Percentiles rank a stretch among this genome's conserved stretches.
Conservation (phyloP, 2,329 filamentous ascomycete genomes). For the Ramularia collo-cygni region DNA sequence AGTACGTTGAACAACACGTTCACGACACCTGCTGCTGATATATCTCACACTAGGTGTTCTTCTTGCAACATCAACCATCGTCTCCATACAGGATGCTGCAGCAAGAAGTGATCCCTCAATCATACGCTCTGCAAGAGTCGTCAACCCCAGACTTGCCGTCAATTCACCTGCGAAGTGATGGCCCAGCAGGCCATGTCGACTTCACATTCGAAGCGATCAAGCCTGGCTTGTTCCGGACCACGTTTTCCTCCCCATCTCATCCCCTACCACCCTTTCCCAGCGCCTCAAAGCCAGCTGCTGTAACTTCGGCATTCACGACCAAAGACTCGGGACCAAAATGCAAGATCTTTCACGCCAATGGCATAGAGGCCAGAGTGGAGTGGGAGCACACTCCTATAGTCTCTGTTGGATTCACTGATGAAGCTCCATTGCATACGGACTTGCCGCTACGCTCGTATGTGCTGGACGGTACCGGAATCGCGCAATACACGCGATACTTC, state of each 20-base stretch:
- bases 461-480: constrained; percentile 53
- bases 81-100: constrained; percentile 36
- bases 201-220: constrained; percentile 60
- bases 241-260: constrained; percentile 56
- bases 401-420: constrained; percentile 46
- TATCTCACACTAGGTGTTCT: background rate
- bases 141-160: constrained; percentile 20
- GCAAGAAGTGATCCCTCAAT: constrained; percentile 38
- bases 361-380: constrained; percentile 50
- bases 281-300: constrained; percentile 37
- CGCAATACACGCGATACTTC: constrained; percentile 60
- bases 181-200: constrained; percentile 38
- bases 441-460: constrained; percentile 60
- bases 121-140: constrained; percentile 30
- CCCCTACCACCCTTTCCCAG: constrained; percentile 61
- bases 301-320: constrained; percentile 5
- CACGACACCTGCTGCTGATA: too few species aligned
- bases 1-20: background rate
- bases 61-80: background rate
- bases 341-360: constrained; percentile 35
- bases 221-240: constrained; percentile 60
- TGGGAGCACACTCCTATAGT: constrained; percentile 55
- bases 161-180: constrained; percentile 39
- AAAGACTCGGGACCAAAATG: constrained; percentile 27
- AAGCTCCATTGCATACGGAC: constrained; percentile 54